phyloP scores from a whole-genome alignment of 495 filamentous ascomycete species.

The Tuber calosporum region DNA sequence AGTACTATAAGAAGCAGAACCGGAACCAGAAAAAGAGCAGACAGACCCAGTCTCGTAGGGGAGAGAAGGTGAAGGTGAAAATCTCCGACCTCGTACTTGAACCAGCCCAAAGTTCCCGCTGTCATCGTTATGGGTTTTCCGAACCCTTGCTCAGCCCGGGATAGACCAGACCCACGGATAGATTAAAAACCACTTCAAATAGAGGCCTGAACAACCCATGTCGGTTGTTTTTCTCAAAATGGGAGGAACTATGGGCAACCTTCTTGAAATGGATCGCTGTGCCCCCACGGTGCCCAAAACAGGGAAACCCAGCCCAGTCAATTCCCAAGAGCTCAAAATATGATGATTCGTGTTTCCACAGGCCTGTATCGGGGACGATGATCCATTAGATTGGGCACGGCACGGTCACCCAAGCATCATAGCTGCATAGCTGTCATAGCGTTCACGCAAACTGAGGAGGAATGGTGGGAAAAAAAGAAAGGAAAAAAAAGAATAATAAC shows the following conservation, averaged over 20 bases:
- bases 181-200: slow-evolving; percentile 38
- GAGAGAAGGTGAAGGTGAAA: slow-evolving; percentile 28
- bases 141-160: slow-evolving; percentile 36
- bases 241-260: slow-evolving; percentile 12
- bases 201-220: slow-evolving; percentile 36
- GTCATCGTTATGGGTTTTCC: slow-evolving; percentile 37
- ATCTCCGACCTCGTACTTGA: slow-evolving; percentile 37
- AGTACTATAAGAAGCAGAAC: not conserved
- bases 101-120: slow-evolving; percentile 35
- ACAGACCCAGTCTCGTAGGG: not conserved
- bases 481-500: not conserved
- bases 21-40: not conserved
- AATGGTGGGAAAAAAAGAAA: not conserved
- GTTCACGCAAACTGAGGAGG: slow-evolving; percentile 4
- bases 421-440: slow-evolving; percentile 40
- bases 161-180: slow-evolving; percentile 37
- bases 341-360: slow-evolving; percentile 32
- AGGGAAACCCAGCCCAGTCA: slow-evolving; percentile 24
- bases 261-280: slow-evolving; percentile 29
- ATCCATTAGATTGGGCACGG: slow-evolving; percentile 38
- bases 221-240: slow-evolving; percentile 7
- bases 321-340: slow-evolving; percentile 34
- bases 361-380: slow-evolving; percentile 38
- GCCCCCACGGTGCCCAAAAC: slow-evolving; percentile 33
- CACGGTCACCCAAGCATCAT: slow-evolving; percentile 32